Evolutionary conservation across 345 rosid genomes (phyloP).

Genomic region (Trapa bicornis): DNA sequence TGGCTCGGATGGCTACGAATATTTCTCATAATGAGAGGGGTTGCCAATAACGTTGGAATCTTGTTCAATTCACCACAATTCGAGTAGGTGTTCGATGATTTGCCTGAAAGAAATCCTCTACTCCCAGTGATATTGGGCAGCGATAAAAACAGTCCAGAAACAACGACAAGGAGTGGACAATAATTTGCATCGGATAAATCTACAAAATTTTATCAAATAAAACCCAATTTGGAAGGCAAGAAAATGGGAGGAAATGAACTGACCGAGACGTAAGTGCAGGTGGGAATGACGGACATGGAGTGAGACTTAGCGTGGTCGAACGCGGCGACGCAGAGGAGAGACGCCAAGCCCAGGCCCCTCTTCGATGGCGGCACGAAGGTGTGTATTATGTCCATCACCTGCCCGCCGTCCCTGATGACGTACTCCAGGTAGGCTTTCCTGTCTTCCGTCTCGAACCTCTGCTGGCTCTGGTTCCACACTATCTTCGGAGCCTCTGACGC

Average conservation of each 20-base stretch:
- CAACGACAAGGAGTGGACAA: background rate
- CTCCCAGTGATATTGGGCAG: background rate
- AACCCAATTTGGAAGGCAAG: too few species aligned
- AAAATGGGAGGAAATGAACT: conserved; percentile 5
- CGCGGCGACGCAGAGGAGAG: conserved; percentile 68
- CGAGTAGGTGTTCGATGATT: background rate
- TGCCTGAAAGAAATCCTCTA: background rate
- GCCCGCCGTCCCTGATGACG: conserved; percentile 36
- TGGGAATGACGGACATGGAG: conserved; percentile 53
- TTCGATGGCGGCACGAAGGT: conserved; percentile 71
- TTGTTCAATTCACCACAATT: background rate
- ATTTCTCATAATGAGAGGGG: background rate
- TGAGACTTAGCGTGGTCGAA: conserved; percentile 57
- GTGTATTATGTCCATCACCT: conserved; percentile 66
- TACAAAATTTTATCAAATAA: too few species aligned
- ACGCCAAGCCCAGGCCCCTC: conserved; percentile 79
- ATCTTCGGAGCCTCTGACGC: conserved; percentile 35
- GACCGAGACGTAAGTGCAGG: conserved; percentile 83
- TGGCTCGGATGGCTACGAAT: background rate
- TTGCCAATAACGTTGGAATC: background rate
- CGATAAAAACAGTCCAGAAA: background rate
- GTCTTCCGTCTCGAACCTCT: conserved; percentile 83
- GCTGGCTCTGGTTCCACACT: conserved; percentile 37
- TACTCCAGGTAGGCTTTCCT: conserved; percentile 59
- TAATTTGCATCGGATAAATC: background rate